phyloP scores from a whole-genome alignment of 2,329 filamentous ascomycete species.

The Claviceps humidiphila region DNA sequence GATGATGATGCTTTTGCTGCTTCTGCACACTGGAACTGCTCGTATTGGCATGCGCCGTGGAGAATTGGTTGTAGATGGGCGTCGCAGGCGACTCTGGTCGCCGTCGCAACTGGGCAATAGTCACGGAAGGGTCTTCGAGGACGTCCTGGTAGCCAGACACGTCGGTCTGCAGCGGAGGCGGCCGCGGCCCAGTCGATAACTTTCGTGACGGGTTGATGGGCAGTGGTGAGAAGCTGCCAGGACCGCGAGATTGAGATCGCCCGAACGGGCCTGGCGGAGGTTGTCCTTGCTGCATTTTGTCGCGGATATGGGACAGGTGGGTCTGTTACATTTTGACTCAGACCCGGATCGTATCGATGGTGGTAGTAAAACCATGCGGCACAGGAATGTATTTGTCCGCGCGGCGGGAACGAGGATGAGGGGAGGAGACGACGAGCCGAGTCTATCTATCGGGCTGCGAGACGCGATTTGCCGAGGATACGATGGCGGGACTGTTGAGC shows the following conservation, averaged over 20 bases:
- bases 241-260: conserved; percentile 32
- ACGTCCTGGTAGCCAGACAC: conserved; percentile 18
- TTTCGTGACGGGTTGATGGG: conserved; percentile 19
- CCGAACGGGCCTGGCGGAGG: conserved; percentile 5
- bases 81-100: conserved; percentile 26
- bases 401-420: background rate
- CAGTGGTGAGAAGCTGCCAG: conserved; percentile 44
- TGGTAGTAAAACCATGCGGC: background rate
- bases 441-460: background rate
- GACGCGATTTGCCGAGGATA: too few species aligned
- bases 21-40: conserved; percentile 27
- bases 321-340: conserved; percentile 30
- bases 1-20: too few species aligned
- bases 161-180: conserved; percentile 22
- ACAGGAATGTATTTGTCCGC: background rate
- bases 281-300: conserved; percentile 32
- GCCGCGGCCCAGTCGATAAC: conserved; percentile 14
- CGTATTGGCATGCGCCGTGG: conserved; percentile 29
- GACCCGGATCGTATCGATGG: background rate
- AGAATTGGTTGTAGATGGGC: conserved; percentile 35
- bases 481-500: too few species aligned
- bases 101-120: conserved; percentile 32
- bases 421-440: background rate
- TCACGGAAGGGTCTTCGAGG: conserved; percentile 20
- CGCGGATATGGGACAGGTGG: conserved; percentile 12